phyloP scores from a whole-genome alignment of 2,329 filamentous ascomycete genomes.

The Colletotrichum zoysiae region DNA sequence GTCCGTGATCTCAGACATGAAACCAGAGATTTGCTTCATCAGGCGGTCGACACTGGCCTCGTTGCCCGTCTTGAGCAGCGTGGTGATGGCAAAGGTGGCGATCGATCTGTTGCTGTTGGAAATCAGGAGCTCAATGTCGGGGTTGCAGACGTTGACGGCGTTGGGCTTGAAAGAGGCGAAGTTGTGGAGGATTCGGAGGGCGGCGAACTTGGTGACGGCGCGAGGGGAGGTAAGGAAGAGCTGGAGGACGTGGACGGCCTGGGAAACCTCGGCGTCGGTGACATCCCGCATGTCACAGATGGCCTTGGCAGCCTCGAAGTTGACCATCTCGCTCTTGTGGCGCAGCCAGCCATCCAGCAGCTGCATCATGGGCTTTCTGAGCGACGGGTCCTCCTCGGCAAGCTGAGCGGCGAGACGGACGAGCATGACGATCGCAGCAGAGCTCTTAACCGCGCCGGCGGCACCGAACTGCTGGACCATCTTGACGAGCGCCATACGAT shows the following conservation, averaged over 20 bases:
- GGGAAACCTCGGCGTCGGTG: slow-evolving; percentile 88
- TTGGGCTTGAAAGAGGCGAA: slow-evolving; percentile 97
- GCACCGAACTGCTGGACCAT: slow-evolving; percentile 99
- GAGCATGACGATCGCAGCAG: slow-evolving; percentile 90
- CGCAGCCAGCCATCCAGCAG: slow-evolving; percentile 95
- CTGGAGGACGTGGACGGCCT: slow-evolving; percentile 95
- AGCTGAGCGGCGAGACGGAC: slow-evolving; percentile 93
- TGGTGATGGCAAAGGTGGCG: slow-evolving; percentile 98
- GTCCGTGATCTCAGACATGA: slow-evolving; percentile 99
- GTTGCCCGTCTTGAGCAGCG: slow-evolving; percentile 96
- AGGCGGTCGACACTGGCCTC: slow-evolving; percentile 96
- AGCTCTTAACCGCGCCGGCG: slow-evolving; percentile 93
- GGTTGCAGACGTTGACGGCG: slow-evolving; percentile 93
- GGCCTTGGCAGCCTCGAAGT: slow-evolving; percentile 98
- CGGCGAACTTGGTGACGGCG: slow-evolving; percentile 96
- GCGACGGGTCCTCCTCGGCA: slow-evolving; percentile 89
- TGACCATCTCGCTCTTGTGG: slow-evolving; percentile 99
- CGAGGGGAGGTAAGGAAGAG: slow-evolving; percentile 96
- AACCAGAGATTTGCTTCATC: slow-evolving; percentile 98
- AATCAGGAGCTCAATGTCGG: slow-evolving; percentile 96
- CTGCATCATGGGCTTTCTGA: slow-evolving; percentile 96
- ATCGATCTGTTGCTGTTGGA: slow-evolving; percentile 98
- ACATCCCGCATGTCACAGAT: slow-evolving; percentile 96
- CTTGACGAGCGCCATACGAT: slow-evolving; percentile 98
- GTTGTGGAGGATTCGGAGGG: slow-evolving; percentile 94